A percentile compares a stretch with the other conserved stretches of the same genome.
Evolutionary conservation across 176 grass and related monocot species (phyloP).

Genomic region (Phoenix roebelenii): DNA sequence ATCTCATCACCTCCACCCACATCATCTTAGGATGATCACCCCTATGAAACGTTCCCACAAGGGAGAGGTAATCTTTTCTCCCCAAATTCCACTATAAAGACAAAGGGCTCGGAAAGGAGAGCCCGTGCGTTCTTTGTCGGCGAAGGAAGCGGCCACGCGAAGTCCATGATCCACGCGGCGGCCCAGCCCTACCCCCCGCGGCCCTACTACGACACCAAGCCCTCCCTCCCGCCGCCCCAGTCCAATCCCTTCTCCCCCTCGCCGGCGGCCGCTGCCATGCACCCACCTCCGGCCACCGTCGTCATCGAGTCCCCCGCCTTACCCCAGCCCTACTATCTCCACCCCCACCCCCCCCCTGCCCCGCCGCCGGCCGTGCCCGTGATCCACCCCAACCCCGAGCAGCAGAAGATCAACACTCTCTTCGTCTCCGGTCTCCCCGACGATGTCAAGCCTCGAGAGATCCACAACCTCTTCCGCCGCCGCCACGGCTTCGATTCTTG

Average conservation of each 20-base stretch:
- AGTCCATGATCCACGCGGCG: too few relatives aligned
- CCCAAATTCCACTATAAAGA: too few relatives aligned
- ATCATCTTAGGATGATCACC: too few relatives aligned
- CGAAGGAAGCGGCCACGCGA: too few relatives aligned
- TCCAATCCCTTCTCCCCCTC: background rate
- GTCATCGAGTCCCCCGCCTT: conserved; percentile 2
- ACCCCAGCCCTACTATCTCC: conserved; percentile 15
- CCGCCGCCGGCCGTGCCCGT: background rate
- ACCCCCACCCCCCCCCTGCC: background rate
- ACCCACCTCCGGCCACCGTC: background rate
- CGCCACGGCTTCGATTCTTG: conserved; percentile 78
- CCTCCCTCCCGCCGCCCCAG: background rate
- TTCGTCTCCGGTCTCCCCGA: conserved; percentile 74
- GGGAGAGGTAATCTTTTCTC: too few relatives aligned
- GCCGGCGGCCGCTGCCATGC: background rate
- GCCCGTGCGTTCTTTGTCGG: too few relatives aligned
- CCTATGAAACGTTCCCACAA: too few relatives aligned
- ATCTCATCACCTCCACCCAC: too few relatives aligned
- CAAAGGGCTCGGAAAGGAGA: too few relatives aligned
- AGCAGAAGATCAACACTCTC: conserved; percentile 45
- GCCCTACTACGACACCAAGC: conserved; percentile 26
- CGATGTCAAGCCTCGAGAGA: conserved; percentile 76
- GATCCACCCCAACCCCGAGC: conserved; percentile 24
- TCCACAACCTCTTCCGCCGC: conserved; percentile 86
- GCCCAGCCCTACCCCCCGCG: background rate